Base-by-base conservation (phyloP, 2,329 filamentous ascomycete species). In the Fusarium austroafricanum region DNA sequence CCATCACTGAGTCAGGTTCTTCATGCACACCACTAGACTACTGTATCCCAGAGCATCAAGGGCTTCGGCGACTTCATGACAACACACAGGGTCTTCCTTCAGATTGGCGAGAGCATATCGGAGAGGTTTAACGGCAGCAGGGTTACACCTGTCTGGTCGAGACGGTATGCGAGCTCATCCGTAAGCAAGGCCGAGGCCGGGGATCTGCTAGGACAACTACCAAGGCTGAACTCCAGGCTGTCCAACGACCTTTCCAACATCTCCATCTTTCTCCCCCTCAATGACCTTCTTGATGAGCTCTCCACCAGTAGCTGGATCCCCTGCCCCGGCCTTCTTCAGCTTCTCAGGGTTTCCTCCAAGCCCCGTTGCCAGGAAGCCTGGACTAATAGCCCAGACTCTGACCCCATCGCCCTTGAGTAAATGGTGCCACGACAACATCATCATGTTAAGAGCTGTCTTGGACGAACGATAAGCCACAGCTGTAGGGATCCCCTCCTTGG, bases 301-400 rank as follows among this genome's bases (percentile, higher is more conserved):
- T 3, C 79, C 82, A 6, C 79, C 81, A 17, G 76, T 31, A 10
- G 77, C 68, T 6, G 77, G 72, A 54, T 83, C 68, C 1, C 76
- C 71, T 3, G 78, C 78, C 0, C 78, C 78, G 38, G 72, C 75
- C 59, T 77, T 73, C 68, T 73, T 77, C 54, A 79, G 33, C 43
- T 77, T 59, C 46, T 75, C 73, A 2, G 61, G 52, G 18, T 68
- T 70, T 1, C 75, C 79, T 3, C 79, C 81, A 1, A 87, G 65
- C 1, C 79, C 78, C 0, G 84, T 87, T 0, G 81, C 83, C 42
- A 86, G 68, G 45, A 81, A 79, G 0, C 84, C 85, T 0, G 84
- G 85, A 8, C 78, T 81, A n/a, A 86, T 72, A 29, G 72, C 71
- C 76, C 78, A 86, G 0, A 83, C 81, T 70, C 83, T 85, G 7